phyloP scores from a whole-genome alignment of 2,329 filamentous ascomycete species.

The Fusarium napiforme region DNA sequence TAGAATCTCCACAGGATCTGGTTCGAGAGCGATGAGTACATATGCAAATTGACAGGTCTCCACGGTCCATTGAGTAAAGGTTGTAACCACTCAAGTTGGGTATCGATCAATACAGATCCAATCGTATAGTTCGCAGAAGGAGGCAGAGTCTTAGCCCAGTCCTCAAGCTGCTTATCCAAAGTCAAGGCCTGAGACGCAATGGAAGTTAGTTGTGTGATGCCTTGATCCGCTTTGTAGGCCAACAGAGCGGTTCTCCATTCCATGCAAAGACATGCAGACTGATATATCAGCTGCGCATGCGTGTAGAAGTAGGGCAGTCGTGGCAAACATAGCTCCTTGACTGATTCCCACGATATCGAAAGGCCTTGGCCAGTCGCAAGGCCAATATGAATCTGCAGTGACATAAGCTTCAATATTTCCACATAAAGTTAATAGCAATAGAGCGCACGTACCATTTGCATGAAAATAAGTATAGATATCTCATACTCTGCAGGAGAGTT shows the following conservation, averaged over 20 bases:
- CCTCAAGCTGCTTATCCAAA: background rate
- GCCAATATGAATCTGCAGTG: background rate
- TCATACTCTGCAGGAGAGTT: background rate
- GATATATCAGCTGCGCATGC: background rate
- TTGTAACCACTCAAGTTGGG: background rate
- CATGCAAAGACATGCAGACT: background rate
- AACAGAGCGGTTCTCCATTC: background rate
- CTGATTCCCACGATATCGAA: background rate
- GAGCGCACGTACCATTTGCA: background rate
- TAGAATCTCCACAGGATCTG: background rate
- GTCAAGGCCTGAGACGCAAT: background rate
- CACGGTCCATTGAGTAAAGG: background rate
- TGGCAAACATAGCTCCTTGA: background rate
- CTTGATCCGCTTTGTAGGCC: background rate
- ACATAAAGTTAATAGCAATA: background rate
- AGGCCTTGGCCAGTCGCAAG: background rate
- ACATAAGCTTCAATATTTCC: accelerated
- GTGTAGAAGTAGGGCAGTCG: background rate
- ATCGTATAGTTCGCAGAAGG: background rate
- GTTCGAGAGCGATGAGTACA: background rate
- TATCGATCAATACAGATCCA: background rate
- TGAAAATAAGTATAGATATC: background rate
- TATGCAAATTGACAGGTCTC: background rate
- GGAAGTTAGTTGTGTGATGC: background rate
- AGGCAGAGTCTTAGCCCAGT: background rate